Percentiles rank a stretch among this genome's conserved stretches.
These are phyloP conservation scores for Dysphania ambrosioides DNA, from an alignment of 148 eudicot species.

Conservation along the genomic window DNA sequence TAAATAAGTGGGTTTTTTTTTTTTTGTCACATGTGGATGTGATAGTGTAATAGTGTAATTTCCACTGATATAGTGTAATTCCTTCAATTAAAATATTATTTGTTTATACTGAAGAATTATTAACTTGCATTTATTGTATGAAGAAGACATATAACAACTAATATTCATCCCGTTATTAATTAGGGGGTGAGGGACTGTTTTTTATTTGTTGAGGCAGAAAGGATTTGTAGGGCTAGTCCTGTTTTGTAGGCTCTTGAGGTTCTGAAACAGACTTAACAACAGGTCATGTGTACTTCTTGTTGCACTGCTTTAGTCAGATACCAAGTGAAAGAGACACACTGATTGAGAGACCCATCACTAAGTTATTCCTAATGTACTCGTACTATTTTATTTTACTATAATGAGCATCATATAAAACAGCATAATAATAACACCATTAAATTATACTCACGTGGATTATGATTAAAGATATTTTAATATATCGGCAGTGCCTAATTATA, in stretches of 20 bases:
- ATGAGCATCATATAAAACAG: no score
- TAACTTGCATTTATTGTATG: constrained; percentile 36
- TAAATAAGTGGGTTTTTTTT: no score
- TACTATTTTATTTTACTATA: no score
- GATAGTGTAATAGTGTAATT: no score
- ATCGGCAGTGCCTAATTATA: no score
- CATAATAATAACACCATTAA: background rate
- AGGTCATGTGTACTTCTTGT: constrained; percentile 32
- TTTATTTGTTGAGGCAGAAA: constrained; percentile 10
- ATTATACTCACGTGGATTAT: background rate
- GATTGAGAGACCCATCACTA: constrained; percentile 11
- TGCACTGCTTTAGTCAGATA: constrained; percentile 31
- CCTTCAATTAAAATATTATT: no score
- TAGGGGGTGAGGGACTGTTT: constrained; percentile 11
- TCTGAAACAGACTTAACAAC: constrained; percentile 28
- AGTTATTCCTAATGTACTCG: background rate
- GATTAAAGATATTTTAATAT: no score
- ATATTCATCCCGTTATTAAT: constrained; percentile 9
- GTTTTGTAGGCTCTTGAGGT: constrained; percentile 19
- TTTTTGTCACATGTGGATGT: no score
- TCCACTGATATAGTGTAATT: no score
- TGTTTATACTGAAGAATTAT: no score
- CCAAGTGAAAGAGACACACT: constrained; percentile 16
- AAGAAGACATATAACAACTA: constrained; percentile 36
- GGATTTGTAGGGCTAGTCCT: constrained; percentile 25